Conservation (phyloP, 345 rosid genomes). For the Boechera retrofracta region DNA sequence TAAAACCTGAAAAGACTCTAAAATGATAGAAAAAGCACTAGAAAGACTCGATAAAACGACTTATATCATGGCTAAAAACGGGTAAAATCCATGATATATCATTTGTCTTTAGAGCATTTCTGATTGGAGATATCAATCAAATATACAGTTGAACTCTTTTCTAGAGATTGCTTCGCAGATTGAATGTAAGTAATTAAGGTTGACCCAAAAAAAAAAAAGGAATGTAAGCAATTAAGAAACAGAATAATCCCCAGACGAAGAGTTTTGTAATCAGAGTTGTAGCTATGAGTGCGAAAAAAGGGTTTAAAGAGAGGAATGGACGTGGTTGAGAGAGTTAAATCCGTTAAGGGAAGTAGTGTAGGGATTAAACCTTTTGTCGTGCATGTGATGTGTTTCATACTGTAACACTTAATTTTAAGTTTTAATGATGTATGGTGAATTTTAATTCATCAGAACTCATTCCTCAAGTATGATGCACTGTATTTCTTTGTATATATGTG, state of each 20-base stretch:
- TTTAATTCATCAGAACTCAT: not conserved
- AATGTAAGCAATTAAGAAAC: too few relatives aligned
- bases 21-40: too few relatives aligned
- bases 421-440: not conserved
- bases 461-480: not conserved
- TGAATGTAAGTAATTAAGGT: not conserved
- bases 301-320: not conserved
- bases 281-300: not conserved
- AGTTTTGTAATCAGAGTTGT: not conserved
- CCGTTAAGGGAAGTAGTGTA: not conserved
- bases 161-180: too few relatives aligned
- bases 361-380: not conserved
- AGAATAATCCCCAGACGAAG: not conserved
- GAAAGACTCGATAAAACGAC: too few relatives aligned
- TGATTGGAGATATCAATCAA: too few relatives aligned
- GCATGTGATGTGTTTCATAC: too few relatives aligned
- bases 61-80: too few relatives aligned
- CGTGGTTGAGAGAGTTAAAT: not conserved
- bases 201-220: too few relatives aligned
- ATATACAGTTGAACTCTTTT: too few relatives aligned
- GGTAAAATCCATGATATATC: too few relatives aligned
- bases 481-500: not conserved
- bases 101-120: too few relatives aligned
- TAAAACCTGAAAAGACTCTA: too few relatives aligned
- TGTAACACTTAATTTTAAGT: not conserved